These are phyloP conservation scores for Globisporangium sylvaticum DNA, from an alignment of 352 stramenopile species.

Conservation along the genomic window DNA sequence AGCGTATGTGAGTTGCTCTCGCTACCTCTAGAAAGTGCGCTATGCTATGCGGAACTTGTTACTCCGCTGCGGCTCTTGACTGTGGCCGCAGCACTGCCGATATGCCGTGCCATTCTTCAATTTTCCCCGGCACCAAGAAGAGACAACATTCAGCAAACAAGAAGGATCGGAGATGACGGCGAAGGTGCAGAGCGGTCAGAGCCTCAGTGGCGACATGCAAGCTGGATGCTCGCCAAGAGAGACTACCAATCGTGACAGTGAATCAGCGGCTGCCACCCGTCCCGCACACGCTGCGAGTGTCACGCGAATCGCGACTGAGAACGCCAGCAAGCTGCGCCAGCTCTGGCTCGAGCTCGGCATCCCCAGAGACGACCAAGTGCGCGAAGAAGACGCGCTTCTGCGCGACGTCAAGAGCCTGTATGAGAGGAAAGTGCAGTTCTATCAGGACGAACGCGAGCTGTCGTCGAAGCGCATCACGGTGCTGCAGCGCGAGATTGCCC, in stretches of 20 bases:
- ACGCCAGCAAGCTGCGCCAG: slow-evolving; percentile 20
- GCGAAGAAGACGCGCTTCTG: slow-evolving; percentile 22
- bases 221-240: not conserved
- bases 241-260: not conserved
- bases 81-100: not conserved
- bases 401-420: slow-evolving; percentile 2
- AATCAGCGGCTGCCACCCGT: not conserved
- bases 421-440: slow-evolving; percentile 13
- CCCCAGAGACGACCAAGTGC: slow-evolving; percentile 21
- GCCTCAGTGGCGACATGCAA: not conserved
- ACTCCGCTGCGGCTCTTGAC: not conserved
- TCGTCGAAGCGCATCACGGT: slow-evolving; percentile 21
- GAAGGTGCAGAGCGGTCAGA: not conserved
- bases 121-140: not conserved
- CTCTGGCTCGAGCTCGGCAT: slow-evolving; percentile 36
- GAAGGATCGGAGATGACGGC: not conserved
- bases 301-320: slow-evolving; percentile 5
- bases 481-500: slow-evolving; percentile 34
- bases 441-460: slow-evolving; percentile 15
- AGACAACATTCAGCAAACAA: not conserved
- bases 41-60: not conserved
- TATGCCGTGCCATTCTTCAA: not conserved
- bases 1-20: not conserved
- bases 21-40: not conserved
- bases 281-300: not conserved